Percentiles rank a stretch among this genome's conserved stretches.
Conservation (phyloP, 1,284 basidiomycete species). For the Papiliotrema terrestris region DNA sequence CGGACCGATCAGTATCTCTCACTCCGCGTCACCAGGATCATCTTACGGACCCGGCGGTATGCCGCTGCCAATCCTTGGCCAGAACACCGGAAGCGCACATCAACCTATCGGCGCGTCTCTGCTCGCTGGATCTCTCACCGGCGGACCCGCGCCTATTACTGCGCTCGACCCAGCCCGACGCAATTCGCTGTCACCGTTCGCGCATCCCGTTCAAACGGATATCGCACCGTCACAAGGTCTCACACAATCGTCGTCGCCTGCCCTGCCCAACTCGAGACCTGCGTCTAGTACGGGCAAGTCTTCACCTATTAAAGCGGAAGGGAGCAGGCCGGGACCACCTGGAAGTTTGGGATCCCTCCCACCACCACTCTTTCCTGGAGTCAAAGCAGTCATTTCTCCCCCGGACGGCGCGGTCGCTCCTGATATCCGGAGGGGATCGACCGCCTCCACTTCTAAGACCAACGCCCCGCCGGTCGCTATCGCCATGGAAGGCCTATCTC, state of each 20-base stretch:
- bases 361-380: constrained; percentile 18
- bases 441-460: neutral
- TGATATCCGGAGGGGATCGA: neutral
- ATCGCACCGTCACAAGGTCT: constrained; percentile 10
- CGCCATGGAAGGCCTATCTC: constrained; percentile 33
- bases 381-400: constrained; percentile 16
- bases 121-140: constrained; percentile 39
- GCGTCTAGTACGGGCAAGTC: neutral
- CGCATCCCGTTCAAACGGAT: constrained; percentile 12
- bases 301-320: neutral
- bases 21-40: constrained; percentile 12
- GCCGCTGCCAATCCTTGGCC: constrained; percentile 20
- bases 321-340: constrained; percentile 18
- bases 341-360: constrained; percentile 25
- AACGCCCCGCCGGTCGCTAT: constrained; percentile 7
- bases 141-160: constrained; percentile 6
- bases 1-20: constrained; percentile 17
- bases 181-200: constrained; percentile 9
- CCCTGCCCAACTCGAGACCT: neutral
- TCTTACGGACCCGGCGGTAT: constrained; percentile 12
- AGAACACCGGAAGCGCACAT: constrained; percentile 18
- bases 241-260: neutral
- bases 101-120: constrained; percentile 38
- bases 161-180: neutral
- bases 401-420: neutral